phyloP scores from a whole-genome alignment of 192 early-diverging fungal species.

The Entomortierella lignicola region DNA sequence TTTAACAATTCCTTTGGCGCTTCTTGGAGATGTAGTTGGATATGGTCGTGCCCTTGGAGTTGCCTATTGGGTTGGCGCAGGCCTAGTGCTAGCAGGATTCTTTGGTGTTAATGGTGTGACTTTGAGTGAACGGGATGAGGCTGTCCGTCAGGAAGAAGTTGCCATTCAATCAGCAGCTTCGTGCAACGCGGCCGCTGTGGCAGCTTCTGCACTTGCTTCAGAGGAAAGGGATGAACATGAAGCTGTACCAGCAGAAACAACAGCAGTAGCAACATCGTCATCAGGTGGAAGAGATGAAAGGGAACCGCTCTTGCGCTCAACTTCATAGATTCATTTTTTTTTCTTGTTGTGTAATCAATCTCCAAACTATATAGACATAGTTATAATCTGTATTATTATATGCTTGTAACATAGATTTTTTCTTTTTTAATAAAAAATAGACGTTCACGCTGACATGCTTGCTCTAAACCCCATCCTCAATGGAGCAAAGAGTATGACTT shows the following conservation, averaged over 20 bases:
- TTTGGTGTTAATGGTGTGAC: constrained; percentile 68
- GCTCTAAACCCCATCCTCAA: too few relatives aligned
- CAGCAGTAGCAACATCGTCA: too few relatives aligned
- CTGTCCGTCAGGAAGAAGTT: constrained; percentile 31
- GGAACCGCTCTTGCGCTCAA: too few relatives aligned
- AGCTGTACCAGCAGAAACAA: neutral
- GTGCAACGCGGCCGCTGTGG: constrained; percentile 24
- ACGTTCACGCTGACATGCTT: too few relatives aligned
- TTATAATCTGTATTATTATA: too few relatives aligned
- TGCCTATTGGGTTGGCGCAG: constrained; percentile 74
- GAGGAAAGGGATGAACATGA: constrained; percentile 11
- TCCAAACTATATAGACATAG: too few relatives aligned
- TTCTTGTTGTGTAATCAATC: too few relatives aligned
- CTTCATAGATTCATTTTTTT: too few relatives aligned
- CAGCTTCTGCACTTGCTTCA: constrained; percentile 26
- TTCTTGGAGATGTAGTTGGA: constrained; percentile 74
- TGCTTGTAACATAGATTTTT: too few relatives aligned
- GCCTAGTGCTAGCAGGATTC: constrained; percentile 75
- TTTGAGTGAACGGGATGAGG: constrained; percentile 48
- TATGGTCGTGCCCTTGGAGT: constrained; percentile 64
- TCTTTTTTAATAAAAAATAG: too few relatives aligned
- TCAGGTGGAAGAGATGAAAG: too few relatives aligned
- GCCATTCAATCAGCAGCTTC: constrained; percentile 39
- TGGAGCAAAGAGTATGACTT: too few relatives aligned
- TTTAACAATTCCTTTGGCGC: constrained; percentile 67